Conservation (phyloP, 495 filamentous ascomycete genomes). For the Penicillium manginii region DNA sequence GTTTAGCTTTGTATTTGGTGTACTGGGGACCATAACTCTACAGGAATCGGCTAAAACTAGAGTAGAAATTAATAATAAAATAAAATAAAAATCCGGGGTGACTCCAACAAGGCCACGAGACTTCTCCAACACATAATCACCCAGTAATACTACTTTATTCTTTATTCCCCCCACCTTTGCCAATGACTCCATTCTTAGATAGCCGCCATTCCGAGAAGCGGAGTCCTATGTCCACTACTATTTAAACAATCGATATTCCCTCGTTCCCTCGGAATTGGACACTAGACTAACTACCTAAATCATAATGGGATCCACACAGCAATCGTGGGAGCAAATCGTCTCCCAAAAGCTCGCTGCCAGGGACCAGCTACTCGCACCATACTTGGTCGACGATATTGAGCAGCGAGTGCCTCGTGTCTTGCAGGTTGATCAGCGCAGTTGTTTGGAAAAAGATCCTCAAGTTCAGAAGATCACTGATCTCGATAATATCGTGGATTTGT, state of each 20-base stretch:
- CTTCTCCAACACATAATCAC: background rate
- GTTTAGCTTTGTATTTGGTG: too few species aligned
- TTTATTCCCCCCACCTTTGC: slow-evolving; percentile 2
- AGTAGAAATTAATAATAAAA: too few species aligned
- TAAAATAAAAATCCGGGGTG: too few species aligned
- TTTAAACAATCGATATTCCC: background rate
- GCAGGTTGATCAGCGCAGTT: slow-evolving; percentile 30
- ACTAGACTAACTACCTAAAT: background rate
- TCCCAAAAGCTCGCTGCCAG: slow-evolving; percentile 33
- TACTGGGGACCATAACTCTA: too few species aligned
- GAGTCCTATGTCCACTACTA: background rate
- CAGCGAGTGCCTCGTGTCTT: slow-evolving; percentile 28
- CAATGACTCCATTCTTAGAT: background rate
- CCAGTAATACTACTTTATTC: background rate
- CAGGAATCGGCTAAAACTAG: too few species aligned
- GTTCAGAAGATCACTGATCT: slow-evolving; percentile 44
- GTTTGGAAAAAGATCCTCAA: slow-evolving; percentile 25
- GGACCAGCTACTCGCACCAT: slow-evolving; percentile 34
- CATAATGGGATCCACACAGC: slow-evolving; percentile 10
- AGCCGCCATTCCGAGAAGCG: background rate
- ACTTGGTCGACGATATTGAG: slow-evolving; percentile 32
- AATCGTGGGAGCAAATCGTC: slow-evolving; percentile 38
- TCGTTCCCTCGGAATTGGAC: background rate
- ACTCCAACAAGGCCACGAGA: background rate
- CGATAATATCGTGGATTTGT: slow-evolving; percentile 37